Evolutionary conservation across 805 yeast species (phyloP), one percentile per base, ranked within the genome.

Genomic region (Kluyveromyces aestuarii): DNA sequence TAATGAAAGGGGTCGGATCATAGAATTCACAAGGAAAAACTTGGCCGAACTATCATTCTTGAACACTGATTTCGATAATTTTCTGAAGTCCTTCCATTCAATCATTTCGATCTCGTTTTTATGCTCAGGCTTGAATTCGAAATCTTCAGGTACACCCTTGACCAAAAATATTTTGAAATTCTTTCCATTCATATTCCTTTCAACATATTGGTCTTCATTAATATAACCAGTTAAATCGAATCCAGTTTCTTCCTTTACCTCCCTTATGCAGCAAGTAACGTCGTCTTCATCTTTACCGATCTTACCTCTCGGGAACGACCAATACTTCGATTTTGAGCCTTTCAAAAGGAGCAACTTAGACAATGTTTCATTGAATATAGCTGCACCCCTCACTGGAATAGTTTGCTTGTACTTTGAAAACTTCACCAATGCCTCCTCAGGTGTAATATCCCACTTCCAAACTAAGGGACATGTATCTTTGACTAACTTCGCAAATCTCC

Each of bases 241-340:
- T 0, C 98, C 96, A 14, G 90, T 91, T 66, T 93, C 99, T 68
- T 93, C 99, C 52, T 76, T 76, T 19, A 87, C 89, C 64, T 93
- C 99, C 58, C 99, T 77, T 13, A 87, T 67, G 6, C 98, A 97
- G 70, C 99, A 95, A 47, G 78, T 81, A 6, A 80, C 75, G 65
- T 93, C 99, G 14, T 81, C 72, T 70, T 93, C 99, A 61, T 83
- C 95, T 62, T 93, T 90, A 37, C 95, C 87, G 49, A 93, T 93
- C 67, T 93, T 93, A 6, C 99, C 99, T 64, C 96, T 74, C 6
- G 99, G 99, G 60, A 93, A 93, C 8, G 96, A 85, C 98, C 98
- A 93, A 1, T 84, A 69, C n/a, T 74, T 63, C 11, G 89, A 77
- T 53, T 87, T 95, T 45, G 82, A 81, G 4, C 96, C 97, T 61